Conservation (phyloP, 352 stramenopile species). For the Phytophthora pinifolia region DNA sequence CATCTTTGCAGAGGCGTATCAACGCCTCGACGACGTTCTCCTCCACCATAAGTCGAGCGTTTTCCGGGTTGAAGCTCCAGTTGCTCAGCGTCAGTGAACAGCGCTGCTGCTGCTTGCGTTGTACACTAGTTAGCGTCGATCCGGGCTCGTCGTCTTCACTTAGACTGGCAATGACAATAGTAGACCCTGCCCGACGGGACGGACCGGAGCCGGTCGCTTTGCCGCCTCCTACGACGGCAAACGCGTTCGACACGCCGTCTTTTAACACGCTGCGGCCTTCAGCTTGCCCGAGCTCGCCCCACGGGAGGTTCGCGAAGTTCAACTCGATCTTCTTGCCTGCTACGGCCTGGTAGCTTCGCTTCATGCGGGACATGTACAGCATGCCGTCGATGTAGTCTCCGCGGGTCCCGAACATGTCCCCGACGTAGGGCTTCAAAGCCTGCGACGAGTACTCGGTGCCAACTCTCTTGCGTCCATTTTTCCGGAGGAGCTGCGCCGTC, state of each 20-base stretch:
- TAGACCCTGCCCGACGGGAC: slow-evolving; percentile 11
- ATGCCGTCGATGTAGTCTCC: slow-evolving; percentile 86
- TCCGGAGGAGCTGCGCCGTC: slow-evolving; percentile 27
- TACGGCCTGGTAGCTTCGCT: slow-evolving; percentile 54
- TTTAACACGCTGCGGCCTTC: slow-evolving; percentile 39
- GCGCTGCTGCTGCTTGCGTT: slow-evolving; percentile 50
- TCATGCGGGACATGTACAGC: slow-evolving; percentile 89
- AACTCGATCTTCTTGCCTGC: slow-evolving; percentile 28
- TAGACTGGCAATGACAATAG: slow-evolving; percentile 2
- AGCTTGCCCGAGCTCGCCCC: slow-evolving; percentile 20
- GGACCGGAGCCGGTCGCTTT: not conserved
- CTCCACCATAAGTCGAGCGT: slow-evolving; percentile 84
- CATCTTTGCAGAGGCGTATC: slow-evolving; percentile 67
- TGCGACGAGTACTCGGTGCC: slow-evolving; percentile 36
- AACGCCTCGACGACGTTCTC: slow-evolving; percentile 88
- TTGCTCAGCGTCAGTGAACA: slow-evolving; percentile 87
- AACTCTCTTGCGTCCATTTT: slow-evolving; percentile 51
- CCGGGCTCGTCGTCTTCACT: slow-evolving; percentile 13
- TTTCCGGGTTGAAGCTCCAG: slow-evolving; percentile 86
- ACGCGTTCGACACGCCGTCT: slow-evolving; percentile 52
- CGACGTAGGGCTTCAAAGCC: slow-evolving; percentile 63
- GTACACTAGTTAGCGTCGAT: slow-evolving; percentile 18
- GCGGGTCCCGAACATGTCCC: slow-evolving; percentile 79
- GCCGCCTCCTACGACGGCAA: slow-evolving; percentile 18
- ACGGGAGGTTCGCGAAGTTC: slow-evolving; percentile 11